phyloP scores from a whole-genome alignment of 768 basidiomycete genomes.

The Mycena filopes region DNA sequence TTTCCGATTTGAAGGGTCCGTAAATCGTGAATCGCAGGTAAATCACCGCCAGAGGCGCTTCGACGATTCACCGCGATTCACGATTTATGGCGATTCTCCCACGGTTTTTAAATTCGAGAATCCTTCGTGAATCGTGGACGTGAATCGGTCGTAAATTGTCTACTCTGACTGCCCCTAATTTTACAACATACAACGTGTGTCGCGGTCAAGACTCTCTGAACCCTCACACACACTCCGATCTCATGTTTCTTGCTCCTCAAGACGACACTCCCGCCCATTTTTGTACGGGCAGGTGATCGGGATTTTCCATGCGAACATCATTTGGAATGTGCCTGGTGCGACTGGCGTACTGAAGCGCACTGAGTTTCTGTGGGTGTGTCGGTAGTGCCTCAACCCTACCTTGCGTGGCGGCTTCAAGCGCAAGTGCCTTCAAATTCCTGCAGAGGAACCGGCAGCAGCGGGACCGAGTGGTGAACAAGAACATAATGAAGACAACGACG shows the following conservation, averaged over 20 bases:
- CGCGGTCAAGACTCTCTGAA: slow-evolving; percentile 46
- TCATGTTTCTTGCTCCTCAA: slow-evolving; percentile 36
- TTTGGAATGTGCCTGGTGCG: background rate
- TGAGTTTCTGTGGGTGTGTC: background rate
- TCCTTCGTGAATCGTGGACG: too few relatives aligned
- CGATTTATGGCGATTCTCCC: too few relatives aligned
- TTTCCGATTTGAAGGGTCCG: too few relatives aligned
- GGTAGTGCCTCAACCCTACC: background rate
- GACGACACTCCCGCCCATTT: slow-evolving; percentile 31
- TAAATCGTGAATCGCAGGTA: too few relatives aligned
- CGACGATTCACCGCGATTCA: too few relatives aligned
- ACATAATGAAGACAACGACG: too few relatives aligned
- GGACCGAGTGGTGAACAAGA: too few relatives aligned
- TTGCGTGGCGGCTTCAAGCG: background rate
- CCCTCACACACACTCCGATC: slow-evolving; percentile 38
- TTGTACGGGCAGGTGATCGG: slow-evolving; percentile 37
- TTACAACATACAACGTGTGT: slow-evolving; percentile 37
- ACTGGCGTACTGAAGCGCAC: background rate
- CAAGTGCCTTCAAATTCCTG: background rate
- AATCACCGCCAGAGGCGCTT: too few relatives aligned
- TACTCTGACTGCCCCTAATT: slow-evolving; percentile 33
- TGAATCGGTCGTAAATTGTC: too few relatives aligned
- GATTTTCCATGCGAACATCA: slow-evolving; percentile 37
- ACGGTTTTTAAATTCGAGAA: too few relatives aligned
- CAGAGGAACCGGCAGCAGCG: background rate